A percentile compares a stretch with the other conserved stretches of the same genome.
phyloP scores from a whole-genome alignment of 1,284 basidiomycete genomes.

The Sporisorium exsertum region DNA sequence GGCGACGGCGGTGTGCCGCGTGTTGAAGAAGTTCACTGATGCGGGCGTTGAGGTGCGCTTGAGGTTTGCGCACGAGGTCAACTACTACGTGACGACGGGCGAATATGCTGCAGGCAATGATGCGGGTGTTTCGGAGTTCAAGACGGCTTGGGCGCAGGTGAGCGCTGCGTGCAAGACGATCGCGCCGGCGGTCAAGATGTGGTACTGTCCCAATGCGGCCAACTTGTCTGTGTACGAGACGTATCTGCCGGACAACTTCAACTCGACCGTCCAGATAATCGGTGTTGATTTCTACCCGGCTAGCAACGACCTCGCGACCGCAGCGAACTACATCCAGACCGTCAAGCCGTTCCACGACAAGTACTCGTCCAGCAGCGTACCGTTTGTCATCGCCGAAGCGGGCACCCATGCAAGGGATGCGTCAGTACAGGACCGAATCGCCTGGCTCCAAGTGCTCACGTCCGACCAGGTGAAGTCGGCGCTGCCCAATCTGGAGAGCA shows the following conservation, averaged over 20 bases:
- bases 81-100: slow-evolving; percentile 44
- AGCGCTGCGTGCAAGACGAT: slow-evolving; percentile 58
- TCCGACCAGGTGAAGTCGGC: slow-evolving; percentile 48
- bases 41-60: slow-evolving; percentile 69
- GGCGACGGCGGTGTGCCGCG: slow-evolving; percentile 64
- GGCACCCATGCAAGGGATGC: slow-evolving; percentile 43
- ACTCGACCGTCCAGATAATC: slow-evolving; percentile 54
- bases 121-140: slow-evolving; percentile 65
- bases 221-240: slow-evolving; percentile 31
- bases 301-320: slow-evolving; percentile 34
- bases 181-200: slow-evolving; percentile 68
- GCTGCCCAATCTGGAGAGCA: slow-evolving; percentile 62
- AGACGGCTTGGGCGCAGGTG: slow-evolving; percentile 68
- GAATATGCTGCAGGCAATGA: slow-evolving; percentile 37
- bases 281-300: slow-evolving; percentile 69
- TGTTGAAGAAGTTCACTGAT: slow-evolving; percentile 70
- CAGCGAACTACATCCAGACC: slow-evolving; percentile 55
- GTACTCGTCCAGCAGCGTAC: slow-evolving; percentile 47
- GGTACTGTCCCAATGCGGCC: slow-evolving; percentile 57
- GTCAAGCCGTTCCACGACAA: slow-evolving; percentile 70
- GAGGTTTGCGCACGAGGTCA: slow-evolving; percentile 69
- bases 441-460: slow-evolving; percentile 61
- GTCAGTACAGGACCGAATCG: slow-evolving; percentile 47
- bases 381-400: slow-evolving; percentile 70
- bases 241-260: slow-evolving; percentile 53